Conservation (phyloP, 139 green algal species). For the Coelastrella sp. region DNA sequence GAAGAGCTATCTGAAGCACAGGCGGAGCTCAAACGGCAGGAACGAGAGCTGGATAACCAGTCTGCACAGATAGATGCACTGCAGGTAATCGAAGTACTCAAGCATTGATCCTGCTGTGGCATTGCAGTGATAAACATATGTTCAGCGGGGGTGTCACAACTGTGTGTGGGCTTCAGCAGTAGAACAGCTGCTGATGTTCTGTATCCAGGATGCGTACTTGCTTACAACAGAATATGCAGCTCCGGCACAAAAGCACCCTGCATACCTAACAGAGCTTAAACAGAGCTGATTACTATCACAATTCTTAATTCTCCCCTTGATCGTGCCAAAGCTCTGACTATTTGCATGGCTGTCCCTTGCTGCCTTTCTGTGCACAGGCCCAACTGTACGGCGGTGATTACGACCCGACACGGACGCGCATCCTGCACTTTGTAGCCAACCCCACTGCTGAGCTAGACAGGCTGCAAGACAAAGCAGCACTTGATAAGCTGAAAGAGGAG, state of each 20-base stretch:
- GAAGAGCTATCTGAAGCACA: not conserved
- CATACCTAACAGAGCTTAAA: too few relatives aligned
- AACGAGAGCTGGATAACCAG: conserved; percentile 56
- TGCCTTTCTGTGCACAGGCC: not conserved
- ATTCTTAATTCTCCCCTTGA: too few relatives aligned
- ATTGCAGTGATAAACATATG: not conserved
- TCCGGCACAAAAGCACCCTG: too few relatives aligned
- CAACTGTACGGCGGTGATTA: conserved; percentile 69
- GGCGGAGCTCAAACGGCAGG: not conserved
- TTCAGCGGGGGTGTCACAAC: too few relatives aligned
- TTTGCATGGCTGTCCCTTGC: too few relatives aligned
- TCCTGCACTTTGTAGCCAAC: conserved; percentile 87
- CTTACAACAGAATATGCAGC: not conserved
- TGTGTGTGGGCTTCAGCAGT: too few relatives aligned
- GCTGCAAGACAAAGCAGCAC: conserved; percentile 34
- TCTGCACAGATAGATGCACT: not conserved
- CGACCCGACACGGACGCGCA: conserved; percentile 66
- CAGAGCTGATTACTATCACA: too few relatives aligned
- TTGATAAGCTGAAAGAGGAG: conserved; percentile 58
- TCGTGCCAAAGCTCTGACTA: too few relatives aligned
- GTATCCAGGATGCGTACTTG: not conserved
- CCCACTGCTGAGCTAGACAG: conserved; percentile 66
- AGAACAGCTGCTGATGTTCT: not conserved
- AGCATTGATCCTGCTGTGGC: not conserved
- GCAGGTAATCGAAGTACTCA: not conserved